phyloP scores from a whole-genome alignment of 139 green algal genomes.

The Helicosporidium sp. region DNA sequence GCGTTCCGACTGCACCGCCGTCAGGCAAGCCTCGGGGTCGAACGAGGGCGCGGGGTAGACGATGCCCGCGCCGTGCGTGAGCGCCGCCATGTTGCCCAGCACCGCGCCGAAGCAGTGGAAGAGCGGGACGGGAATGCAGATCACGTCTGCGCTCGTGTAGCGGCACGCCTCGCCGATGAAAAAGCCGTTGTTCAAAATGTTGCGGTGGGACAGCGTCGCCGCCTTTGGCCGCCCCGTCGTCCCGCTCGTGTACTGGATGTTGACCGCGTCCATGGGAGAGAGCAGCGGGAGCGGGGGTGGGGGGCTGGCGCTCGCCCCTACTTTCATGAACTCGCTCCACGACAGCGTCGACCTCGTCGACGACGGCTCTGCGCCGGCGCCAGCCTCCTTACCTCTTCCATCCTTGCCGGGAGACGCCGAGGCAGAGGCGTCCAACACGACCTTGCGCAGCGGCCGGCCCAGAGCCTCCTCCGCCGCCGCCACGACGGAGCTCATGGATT shows the following conservation, averaged over 20 bases:
- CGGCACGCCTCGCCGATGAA: not conserved
- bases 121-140: constrained; percentile 17
- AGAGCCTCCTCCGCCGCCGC: not conserved
- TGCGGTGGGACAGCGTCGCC: constrained; percentile 13
- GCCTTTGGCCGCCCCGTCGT: constrained; percentile 17
- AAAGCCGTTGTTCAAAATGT: constrained; percentile 16
- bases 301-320: no score
- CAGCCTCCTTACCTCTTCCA: no score
- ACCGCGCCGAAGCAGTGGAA: constrained; percentile 20
- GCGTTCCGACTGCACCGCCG: constrained; percentile 7
- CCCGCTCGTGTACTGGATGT: constrained; percentile 21
- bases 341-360: not conserved
- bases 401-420: no score
- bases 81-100: constrained; percentile 2
- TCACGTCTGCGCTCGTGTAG: constrained; percentile 4
- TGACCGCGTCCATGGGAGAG: constrained; percentile 6
- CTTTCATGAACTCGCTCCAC: not conserved
- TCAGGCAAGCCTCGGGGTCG: constrained; percentile 3
- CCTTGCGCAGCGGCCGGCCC: constrained; percentile 2
- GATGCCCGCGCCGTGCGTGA: not conserved
- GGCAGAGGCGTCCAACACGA: constrained; percentile 10
- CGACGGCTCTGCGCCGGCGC: not conserved
- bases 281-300: no score
- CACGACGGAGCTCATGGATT: not conserved
- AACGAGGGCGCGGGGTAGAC: constrained; percentile 7